Evolutionary conservation across 768 basidiomycete genomes (phyloP).

Genomic region (Hirschioporus abietinus): DNA sequence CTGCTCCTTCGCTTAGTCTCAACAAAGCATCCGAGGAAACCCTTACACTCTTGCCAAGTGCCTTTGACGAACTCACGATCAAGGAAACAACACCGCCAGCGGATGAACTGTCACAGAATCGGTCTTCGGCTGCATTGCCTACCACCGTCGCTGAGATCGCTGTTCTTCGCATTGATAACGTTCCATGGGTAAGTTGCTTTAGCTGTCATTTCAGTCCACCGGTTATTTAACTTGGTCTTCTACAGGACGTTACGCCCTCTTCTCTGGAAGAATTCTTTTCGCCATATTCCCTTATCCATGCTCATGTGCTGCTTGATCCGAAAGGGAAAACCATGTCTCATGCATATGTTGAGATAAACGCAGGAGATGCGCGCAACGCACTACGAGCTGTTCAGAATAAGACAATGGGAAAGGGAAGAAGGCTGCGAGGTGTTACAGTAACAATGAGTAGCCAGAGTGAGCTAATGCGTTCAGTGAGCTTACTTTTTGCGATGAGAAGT

Average conservation of each 20-base stretch:
- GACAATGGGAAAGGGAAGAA: constrained; percentile 63
- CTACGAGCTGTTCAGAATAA: constrained; percentile 44
- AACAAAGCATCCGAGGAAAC: background rate
- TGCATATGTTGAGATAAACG: constrained; percentile 71
- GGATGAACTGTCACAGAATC: background rate
- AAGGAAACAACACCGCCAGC: background rate
- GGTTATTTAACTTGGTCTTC: background rate
- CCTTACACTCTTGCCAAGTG: background rate
- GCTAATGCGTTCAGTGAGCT: constrained; percentile 70
- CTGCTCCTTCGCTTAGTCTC: background rate
- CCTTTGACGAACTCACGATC: background rate
- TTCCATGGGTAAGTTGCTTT: constrained; percentile 65
- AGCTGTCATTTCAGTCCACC: background rate
- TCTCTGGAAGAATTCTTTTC: constrained; percentile 48
- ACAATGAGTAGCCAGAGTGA: constrained; percentile 78
- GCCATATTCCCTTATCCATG: constrained; percentile 55
- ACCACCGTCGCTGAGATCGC: constrained; percentile 36
- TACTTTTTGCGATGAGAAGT: background rate
- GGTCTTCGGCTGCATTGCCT: constrained; percentile 10
- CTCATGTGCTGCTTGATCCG: constrained; percentile 73
- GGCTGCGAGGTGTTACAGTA: constrained; percentile 80
- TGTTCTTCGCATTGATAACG: constrained; percentile 81
- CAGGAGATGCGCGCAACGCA: constrained; percentile 59
- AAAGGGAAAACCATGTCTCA: constrained; percentile 84
- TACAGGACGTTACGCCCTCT: constrained; percentile 78